These are phyloP conservation scores for Termitomyces sp. DNA, from an alignment of 768 basidiomycete species.

Conservation along the genomic window DNA sequence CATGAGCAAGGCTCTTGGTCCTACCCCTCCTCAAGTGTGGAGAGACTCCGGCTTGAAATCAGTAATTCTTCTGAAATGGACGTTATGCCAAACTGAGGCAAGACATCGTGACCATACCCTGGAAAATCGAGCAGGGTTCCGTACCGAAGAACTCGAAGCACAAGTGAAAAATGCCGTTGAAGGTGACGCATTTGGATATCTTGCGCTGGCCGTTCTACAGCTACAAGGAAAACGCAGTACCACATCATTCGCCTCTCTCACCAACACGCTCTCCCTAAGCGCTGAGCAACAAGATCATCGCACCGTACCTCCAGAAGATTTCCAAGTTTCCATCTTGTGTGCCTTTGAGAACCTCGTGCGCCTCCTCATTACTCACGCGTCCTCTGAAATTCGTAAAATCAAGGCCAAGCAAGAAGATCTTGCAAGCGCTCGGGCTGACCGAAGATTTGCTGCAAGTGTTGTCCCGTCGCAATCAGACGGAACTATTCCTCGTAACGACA, in stretches of 20 bases:
- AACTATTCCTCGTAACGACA: constrained; percentile 65
- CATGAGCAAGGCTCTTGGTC: constrained; percentile 54
- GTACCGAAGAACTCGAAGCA: constrained; percentile 73
- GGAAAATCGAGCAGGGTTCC: constrained; percentile 60
- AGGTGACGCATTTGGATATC: constrained; percentile 73
- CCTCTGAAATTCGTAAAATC: constrained; percentile 78
- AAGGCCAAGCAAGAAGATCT: constrained; percentile 89
- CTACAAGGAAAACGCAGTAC: constrained; percentile 39
- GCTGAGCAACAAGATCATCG: constrained; percentile 40
- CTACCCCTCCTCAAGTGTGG: constrained; percentile 46
- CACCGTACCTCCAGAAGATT: constrained; percentile 40
- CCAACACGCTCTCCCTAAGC: constrained; percentile 25
- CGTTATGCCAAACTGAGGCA: constrained; percentile 74
- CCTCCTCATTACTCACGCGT: constrained; percentile 68
- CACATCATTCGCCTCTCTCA: constrained; percentile 28
- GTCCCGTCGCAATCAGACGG: constrained; percentile 33
- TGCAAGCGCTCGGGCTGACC: constrained; percentile 59
- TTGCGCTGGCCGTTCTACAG: constrained; percentile 53
- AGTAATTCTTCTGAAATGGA: constrained; percentile 78
- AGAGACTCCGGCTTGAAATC: constrained; percentile 68
- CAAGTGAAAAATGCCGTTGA: constrained; percentile 82
- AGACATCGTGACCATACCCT: constrained; percentile 63
- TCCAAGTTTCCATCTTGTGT: constrained; percentile 49
- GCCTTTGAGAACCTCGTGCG: constrained; percentile 69
- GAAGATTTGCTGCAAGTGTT: constrained; percentile 40